Percentiles rank a stretch among this genome's conserved stretches.
These are phyloP conservation scores for Arachis hypogaea DNA, from an alignment of 306 rosid species.

Conservation along the genomic window DNA sequence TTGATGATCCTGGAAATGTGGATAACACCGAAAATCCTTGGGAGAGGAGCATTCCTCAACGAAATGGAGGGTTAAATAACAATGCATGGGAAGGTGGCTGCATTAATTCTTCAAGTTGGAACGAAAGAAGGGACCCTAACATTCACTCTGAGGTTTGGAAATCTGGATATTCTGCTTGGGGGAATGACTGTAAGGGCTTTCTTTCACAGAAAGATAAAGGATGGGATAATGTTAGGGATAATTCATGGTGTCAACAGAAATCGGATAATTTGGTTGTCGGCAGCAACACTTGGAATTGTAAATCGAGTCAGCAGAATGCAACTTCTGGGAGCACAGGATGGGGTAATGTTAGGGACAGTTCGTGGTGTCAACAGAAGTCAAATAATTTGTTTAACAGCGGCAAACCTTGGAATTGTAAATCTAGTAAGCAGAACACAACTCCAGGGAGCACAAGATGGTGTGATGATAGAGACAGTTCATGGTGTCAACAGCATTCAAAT, in stretches of 20 bases:
- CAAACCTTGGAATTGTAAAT: constrained; percentile 43
- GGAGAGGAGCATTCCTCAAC: constrained; percentile 43
- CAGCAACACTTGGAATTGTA: constrained; percentile 41
- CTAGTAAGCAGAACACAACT: constrained; percentile 41
- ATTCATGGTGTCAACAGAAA: constrained; percentile 46
- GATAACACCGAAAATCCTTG: constrained; percentile 53
- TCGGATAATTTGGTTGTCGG: not conserved
- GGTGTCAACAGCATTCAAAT: not conserved
- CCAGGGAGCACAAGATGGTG: constrained; percentile 42
- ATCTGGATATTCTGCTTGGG: constrained; percentile 38
- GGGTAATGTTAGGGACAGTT: too few relatives aligned
- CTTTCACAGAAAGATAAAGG: constrained; percentile 33
- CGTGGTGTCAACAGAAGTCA: not conserved
- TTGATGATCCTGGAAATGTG: constrained; percentile 26
- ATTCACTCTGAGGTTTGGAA: constrained; percentile 38
- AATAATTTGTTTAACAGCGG: constrained; percentile 12
- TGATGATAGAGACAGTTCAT: too few relatives aligned
- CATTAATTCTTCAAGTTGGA: constrained; percentile 48
- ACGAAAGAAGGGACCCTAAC: constrained; percentile 31
- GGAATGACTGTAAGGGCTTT: constrained; percentile 24
- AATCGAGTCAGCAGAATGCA: constrained; percentile 37
- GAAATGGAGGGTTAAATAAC: constrained; percentile 42
- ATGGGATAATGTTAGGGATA: constrained; percentile 49
- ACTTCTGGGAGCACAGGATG: constrained; percentile 47
- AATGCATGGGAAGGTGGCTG: constrained; percentile 49